Base-by-base conservation (phyloP, 179 eudicot species). In the Dionaea muscipula region DNA sequence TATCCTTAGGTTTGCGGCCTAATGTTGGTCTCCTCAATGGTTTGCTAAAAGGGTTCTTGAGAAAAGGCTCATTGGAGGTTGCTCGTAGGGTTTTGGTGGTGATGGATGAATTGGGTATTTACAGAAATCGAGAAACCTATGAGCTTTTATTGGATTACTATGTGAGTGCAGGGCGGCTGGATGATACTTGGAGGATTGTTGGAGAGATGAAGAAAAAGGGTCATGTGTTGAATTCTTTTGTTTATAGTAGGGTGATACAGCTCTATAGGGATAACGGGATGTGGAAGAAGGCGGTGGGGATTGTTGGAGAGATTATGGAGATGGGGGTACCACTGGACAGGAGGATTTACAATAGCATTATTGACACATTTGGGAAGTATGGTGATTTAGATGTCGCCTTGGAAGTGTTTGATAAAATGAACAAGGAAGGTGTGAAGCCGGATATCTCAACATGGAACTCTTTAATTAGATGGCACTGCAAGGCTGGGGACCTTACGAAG, bases 211-310 rank as follows among this genome's bases (percentile, higher is more conserved):
- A 61, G 76, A 66, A 36, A 40, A 68, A 57, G 53, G 91, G 97
- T 26, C 80, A 62, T 72, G 58, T 44, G 15, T 66, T 69, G 48
- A 69, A 76, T 71, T 72, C 88, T 7, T 83, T 75, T 68, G 80
- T 80, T 56, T 90, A 80, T 55, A 78, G 95, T 64, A 79, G 82
- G 67, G 67, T 86, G 40, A 86, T 91, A 67, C 80, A 66, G 41
- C 72, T 86, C 53, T 91, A 91, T 51, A 77, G 98, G 56, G 98
- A 91, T 36, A 72, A 84, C 48, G 95, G 95, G 53, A 86, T 86
- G 95, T 91, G 98, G 98, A 86, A 78, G 72, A 91, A 91, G 72
- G 94, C 91, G 8, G 76, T 78, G 71, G 81, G 63, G 26, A 74
- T 83, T 51, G 61, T 86, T n/a, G 72, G 70, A 27, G 94, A 91